These are phyloP conservation scores for Colletotrichum magnum DNA, from an alignment of 2,329 filamentous ascomycete species.

Conservation along the genomic window DNA sequence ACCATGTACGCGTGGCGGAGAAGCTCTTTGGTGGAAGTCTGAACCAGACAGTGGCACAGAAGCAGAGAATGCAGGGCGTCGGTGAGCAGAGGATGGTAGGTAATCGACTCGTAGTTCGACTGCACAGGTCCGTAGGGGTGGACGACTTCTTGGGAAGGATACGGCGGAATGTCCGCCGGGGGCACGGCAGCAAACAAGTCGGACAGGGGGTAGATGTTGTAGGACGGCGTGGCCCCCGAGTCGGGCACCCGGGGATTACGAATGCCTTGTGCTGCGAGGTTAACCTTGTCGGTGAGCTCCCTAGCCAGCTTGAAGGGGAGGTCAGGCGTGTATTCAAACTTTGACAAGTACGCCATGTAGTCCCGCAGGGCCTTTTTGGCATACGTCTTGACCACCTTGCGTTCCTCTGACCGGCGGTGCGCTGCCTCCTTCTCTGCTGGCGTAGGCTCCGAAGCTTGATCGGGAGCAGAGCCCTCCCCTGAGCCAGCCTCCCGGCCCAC, in stretches of 20 bases:
- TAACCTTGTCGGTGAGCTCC: slow-evolving; percentile 70
- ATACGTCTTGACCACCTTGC: slow-evolving; percentile 79
- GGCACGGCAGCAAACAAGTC: slow-evolving; percentile 80
- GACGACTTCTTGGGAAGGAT: slow-evolving; percentile 65
- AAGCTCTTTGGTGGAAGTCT: slow-evolving; percentile 84
- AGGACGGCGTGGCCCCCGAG: slow-evolving; percentile 44
- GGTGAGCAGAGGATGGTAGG: slow-evolving; percentile 84
- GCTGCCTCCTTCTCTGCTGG: slow-evolving; percentile 63
- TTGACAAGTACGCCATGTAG: slow-evolving; percentile 78
- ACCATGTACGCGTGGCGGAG: slow-evolving; percentile 87
- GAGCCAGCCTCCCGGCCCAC: background rate
- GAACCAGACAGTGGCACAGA: slow-evolving; percentile 82
- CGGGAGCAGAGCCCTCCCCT: slow-evolving; percentile 23
- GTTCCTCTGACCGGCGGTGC: slow-evolving; percentile 56
- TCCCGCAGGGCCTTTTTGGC: slow-evolving; percentile 84
- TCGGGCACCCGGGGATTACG: slow-evolving; percentile 53
- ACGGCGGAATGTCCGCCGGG: slow-evolving; percentile 76
- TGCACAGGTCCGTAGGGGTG: slow-evolving; percentile 50
- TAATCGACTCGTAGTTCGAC: slow-evolving; percentile 71
- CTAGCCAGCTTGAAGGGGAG: slow-evolving; percentile 72
- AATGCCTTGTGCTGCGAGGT: slow-evolving; percentile 65
- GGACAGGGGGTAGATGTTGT: slow-evolving; percentile 63
- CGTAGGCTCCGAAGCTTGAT: slow-evolving; percentile 45
- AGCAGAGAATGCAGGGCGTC: slow-evolving; percentile 85
- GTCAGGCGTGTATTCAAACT: slow-evolving; percentile 85